These are phyloP conservation scores for Cladosporium colombiae DNA, from an alignment of 2,329 filamentous ascomycete genomes.

Conservation along the genomic window DNA sequence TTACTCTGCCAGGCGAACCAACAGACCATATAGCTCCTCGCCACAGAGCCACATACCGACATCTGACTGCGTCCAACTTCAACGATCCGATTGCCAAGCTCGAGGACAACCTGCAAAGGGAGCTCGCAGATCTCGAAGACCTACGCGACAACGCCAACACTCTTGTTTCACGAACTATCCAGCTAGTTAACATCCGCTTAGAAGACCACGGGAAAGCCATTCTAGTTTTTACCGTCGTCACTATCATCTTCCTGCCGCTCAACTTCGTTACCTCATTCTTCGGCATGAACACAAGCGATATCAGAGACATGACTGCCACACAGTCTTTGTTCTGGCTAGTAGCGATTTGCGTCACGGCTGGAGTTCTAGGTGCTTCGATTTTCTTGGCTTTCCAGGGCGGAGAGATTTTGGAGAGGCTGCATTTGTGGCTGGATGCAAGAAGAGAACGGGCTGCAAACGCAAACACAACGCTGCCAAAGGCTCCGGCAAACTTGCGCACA, in stretches of 20 bases:
- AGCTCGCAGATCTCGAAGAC: constrained; percentile 43
- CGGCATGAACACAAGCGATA: constrained; percentile 47
- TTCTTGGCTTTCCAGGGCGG: constrained; percentile 47
- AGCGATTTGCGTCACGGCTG: constrained; percentile 41
- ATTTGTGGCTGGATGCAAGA: constrained; percentile 40
- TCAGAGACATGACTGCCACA: constrained; percentile 42
- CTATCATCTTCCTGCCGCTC: constrained; percentile 46
- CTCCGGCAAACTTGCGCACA: background rate
- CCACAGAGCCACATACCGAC: constrained; percentile 40
- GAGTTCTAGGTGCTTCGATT: constrained; percentile 40
- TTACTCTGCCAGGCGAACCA: background rate
- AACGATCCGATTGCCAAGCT: constrained; percentile 40
- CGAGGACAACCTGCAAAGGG: constrained; percentile 45
- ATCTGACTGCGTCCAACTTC: constrained; percentile 40
- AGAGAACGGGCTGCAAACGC: constrained; percentile 18
- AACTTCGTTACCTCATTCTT: constrained; percentile 48
- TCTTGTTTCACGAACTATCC: constrained; percentile 46
- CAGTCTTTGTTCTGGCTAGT: constrained; percentile 46
- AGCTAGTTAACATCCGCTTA: constrained; percentile 48
- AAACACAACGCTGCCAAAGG: background rate
- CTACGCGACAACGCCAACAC: constrained; percentile 47
- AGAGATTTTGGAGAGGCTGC: constrained; percentile 39
- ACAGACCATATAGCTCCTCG: background rate
- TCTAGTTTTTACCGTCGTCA: constrained; percentile 48
- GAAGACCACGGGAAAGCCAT: constrained; percentile 49